Conservation (phyloP, 2,329 filamentous ascomycete species). For the Colletotrichum sp. region DNA sequence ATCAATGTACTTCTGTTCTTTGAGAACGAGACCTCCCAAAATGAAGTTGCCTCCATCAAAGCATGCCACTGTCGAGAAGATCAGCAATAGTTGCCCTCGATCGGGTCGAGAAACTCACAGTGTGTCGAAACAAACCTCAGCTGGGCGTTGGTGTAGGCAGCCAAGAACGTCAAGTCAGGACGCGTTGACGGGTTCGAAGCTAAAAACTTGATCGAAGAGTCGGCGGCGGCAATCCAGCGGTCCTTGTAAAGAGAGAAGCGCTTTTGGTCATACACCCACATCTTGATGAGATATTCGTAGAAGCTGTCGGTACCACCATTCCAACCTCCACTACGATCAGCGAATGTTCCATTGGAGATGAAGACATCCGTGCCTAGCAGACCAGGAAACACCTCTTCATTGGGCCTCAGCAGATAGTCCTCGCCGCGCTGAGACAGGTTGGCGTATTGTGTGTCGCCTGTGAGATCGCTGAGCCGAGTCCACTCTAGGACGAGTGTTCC, state of each 20-base stretch:
- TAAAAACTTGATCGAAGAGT: constrained; percentile 78
- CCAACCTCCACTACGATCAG: constrained; percentile 76
- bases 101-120: constrained; percentile 38
- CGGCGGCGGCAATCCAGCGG: constrained; percentile 76
- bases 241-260: constrained; percentile 72
- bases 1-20: constrained; percentile 69
- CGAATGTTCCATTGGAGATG: constrained; percentile 69
- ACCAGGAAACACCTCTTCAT: constrained; percentile 77
- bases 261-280: constrained; percentile 78
- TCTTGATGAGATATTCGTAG: constrained; percentile 92
- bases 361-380: constrained; percentile 73
- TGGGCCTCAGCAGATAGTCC: constrained; percentile 71
- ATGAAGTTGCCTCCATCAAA: constrained; percentile 89
- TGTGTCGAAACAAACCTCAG: constrained; percentile 54
- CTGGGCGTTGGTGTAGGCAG: constrained; percentile 55
- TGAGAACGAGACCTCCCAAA: constrained; percentile 75
- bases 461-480: constrained; percentile 80
- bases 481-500: constrained; percentile 86
- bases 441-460: constrained; percentile 70
- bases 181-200: constrained; percentile 65
- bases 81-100: constrained; percentile 24
- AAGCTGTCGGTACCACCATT: constrained; percentile 78
- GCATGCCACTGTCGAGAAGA: constrained; percentile 68
- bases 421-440: constrained; percentile 71
- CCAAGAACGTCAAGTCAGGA: constrained; percentile 73